Conservation (phyloP, 345 rosid genomes). For the Triadica sebifera region DNA sequence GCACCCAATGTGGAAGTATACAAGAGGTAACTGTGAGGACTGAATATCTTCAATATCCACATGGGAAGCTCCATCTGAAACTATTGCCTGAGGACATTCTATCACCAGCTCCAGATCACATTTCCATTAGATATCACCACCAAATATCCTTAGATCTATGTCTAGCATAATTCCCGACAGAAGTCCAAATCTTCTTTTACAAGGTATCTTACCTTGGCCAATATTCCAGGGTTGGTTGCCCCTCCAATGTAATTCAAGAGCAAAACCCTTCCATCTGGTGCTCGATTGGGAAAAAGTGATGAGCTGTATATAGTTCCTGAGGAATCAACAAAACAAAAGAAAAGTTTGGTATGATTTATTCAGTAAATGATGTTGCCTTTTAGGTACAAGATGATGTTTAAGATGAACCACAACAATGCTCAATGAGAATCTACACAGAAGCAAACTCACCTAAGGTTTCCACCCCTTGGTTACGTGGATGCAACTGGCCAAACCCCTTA, state of each 20-base stretch:
- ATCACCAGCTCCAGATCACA: background rate
- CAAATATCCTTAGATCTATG: background rate
- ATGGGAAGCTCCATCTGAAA: background rate
- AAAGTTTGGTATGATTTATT: background rate
- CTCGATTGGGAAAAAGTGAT: constrained; percentile 89
- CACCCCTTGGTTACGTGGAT: constrained; percentile 95
- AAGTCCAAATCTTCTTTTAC: background rate
- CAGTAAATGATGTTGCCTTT: background rate
- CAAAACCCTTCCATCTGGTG: constrained; percentile 71
- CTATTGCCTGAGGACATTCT: constrained; percentile 39
- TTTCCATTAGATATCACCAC: background rate
- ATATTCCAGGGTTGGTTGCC: constrained; percentile 70
- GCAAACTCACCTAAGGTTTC: constrained; percentile 79
- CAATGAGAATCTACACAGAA: constrained; percentile 1
- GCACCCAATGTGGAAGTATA: background rate
- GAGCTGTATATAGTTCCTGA: constrained; percentile 94
- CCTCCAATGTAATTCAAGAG: constrained; percentile 89
- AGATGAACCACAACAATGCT: background rate
- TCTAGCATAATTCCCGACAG: background rate
- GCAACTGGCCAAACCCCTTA: constrained; percentile 94
- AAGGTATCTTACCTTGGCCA: constrained; percentile 55
- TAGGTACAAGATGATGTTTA: constrained; percentile 2
- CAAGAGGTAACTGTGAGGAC: no score
- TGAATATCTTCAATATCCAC: background rate
- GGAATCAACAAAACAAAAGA: background rate